Percentiles rank a stretch among this genome's conserved stretches.
phyloP scores from a whole-genome alignment of 345 rosid species.

The Eucalyptus regnans region DNA sequence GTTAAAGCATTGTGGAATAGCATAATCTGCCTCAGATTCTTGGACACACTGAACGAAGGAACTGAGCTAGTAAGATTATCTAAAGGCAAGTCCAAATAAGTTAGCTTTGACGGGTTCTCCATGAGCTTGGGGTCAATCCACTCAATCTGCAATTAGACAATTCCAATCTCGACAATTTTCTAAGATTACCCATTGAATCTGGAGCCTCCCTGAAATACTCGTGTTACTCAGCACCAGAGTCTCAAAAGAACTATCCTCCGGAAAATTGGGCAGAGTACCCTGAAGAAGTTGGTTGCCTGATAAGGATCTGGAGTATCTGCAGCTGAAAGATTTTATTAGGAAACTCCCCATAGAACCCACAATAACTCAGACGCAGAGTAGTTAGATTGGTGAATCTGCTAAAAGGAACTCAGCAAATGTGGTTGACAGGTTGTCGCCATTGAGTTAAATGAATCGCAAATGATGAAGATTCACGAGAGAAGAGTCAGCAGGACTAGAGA shows the following conservation, averaged over 20 bases:
- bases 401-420: conserved; percentile 11
- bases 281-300: neutral
- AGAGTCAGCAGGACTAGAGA: conserved; percentile 12
- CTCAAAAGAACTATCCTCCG: neutral
- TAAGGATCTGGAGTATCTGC: conserved; percentile 2
- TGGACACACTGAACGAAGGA: conserved; percentile 6
- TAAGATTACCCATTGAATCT: conserved; percentile 9
- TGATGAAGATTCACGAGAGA: neutral
- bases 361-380: neutral
- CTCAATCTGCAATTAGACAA: conserved; percentile 1
- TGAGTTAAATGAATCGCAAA: conserved; percentile 4
- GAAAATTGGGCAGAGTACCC: conserved; percentile 6
- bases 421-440: conserved; percentile 1
- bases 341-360: conserved; percentile 9
- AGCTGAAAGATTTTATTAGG: conserved; percentile 8
- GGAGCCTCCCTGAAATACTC: conserved; percentile 15
- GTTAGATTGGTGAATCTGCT: conserved; percentile 8
- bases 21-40: neutral
- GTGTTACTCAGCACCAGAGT: conserved; percentile 8
- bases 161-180: conserved; percentile 1
- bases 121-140: conserved; percentile 16
- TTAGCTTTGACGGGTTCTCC: conserved; percentile 2
- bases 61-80: conserved; percentile 16
- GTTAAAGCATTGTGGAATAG: conserved; percentile 1
- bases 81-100: conserved; percentile 8